A percentile compares a stretch with the other conserved stretches of the same genome.
These are phyloP conservation scores for Hymenoscyphus infarciens DNA, from an alignment of 2,329 filamentous ascomycete genomes.

Conservation along the genomic window DNA sequence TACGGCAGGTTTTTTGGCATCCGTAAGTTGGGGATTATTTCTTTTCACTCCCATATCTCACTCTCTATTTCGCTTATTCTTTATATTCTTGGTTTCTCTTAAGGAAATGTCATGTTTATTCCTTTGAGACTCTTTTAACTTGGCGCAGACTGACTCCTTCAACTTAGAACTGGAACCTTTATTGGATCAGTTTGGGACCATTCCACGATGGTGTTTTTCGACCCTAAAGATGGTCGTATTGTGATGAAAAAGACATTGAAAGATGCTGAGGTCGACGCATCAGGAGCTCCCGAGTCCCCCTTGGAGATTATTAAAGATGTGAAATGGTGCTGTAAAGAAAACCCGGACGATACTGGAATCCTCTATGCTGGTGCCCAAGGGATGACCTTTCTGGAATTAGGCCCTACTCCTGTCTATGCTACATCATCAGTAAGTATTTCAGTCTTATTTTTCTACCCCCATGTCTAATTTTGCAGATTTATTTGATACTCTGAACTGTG, in stretches of 20 bases:
- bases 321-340: constrained; percentile 90
- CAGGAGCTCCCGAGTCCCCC: constrained; percentile 43
- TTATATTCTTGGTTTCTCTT: neutral
- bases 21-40: constrained; percentile 42
- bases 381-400: constrained; percentile 81
- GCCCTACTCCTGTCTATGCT: constrained; percentile 82
- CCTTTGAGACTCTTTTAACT: neutral
- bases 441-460: neutral
- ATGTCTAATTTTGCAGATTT: neutral
- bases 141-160: neutral
- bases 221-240: constrained; percentile 80
- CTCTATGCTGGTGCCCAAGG: constrained; percentile 85
- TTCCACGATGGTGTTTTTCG: constrained; percentile 90
- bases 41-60: neutral
- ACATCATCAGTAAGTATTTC: constrained; percentile 60
- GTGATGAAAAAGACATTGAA: constrained; percentile 79
- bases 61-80: neutral
- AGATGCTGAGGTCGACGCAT: constrained; percentile 69
- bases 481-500: neutral
- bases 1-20: constrained; percentile 86
- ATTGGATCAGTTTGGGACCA: constrained; percentile 47
- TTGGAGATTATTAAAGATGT: constrained; percentile 64
- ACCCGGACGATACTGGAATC: constrained; percentile 88
- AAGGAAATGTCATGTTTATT: neutral
- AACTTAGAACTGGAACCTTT: constrained; percentile 49